Evolutionary conservation across 192 early-diverging fungal genomes (phyloP).

Genomic region (Backusella tuberculispora): DNA sequence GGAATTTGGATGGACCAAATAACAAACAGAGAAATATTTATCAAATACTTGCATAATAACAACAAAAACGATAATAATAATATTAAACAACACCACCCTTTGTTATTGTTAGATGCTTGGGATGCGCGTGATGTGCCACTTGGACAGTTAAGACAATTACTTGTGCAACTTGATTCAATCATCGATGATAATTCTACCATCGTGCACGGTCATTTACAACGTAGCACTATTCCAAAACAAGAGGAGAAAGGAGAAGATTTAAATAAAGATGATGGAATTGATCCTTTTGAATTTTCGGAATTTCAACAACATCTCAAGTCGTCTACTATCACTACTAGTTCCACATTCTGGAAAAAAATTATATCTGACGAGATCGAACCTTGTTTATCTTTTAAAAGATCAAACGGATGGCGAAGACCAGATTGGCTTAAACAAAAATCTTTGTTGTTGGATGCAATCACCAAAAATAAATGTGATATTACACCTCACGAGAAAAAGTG

Average conservation of each 20-base stretch:
- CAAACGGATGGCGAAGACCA: neutral
- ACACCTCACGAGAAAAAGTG: neutral
- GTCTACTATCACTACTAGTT: neutral
- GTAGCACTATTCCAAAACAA: neutral
- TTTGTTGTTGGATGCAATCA: neutral
- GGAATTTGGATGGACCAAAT: neutral
- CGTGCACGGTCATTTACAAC: neutral
- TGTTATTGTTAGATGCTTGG: neutral
- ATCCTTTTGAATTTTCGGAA: neutral
- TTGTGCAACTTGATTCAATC: neutral
- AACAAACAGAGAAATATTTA: neutral
- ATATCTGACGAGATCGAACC: neutral
- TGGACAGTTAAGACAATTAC: neutral
- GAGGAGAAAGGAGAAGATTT: no score
- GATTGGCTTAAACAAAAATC: neutral
- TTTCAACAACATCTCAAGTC: constrained; percentile 7
- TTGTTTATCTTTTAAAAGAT: neutral
- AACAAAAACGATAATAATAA: neutral
- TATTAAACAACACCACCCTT: no score
- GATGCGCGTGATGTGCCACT: neutral
- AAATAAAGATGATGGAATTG: neutral
- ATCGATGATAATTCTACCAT: neutral
- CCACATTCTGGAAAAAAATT: constrained; percentile 7
- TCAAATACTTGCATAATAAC: neutral
- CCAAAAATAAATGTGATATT: constrained; percentile 4